A percentile compares a stretch with the other conserved stretches of the same genome.
Conservation (phyloP, 2,329 filamentous ascomycete species). For the Colletotrichum sp. region DNA sequence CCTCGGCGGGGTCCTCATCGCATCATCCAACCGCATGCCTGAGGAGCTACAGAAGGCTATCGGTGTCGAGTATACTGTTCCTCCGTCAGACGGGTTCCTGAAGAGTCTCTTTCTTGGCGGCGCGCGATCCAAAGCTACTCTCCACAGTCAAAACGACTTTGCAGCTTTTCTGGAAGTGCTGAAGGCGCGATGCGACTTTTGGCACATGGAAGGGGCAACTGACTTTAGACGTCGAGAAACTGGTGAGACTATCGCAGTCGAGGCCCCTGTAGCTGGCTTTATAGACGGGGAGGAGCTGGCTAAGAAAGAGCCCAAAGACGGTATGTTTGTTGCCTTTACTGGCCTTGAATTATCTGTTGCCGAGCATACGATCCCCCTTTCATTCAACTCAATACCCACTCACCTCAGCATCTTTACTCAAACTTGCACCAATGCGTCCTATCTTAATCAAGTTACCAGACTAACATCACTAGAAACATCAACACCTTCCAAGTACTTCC, state of each 20-base stretch:
- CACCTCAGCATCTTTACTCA: background rate
- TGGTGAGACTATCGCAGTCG: slow-evolving; percentile 28
- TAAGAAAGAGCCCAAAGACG: background rate
- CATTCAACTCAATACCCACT: background rate
- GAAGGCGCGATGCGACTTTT: slow-evolving; percentile 80
- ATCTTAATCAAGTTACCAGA: background rate
- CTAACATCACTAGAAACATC: background rate
- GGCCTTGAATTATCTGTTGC: background rate
- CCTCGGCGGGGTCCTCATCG: slow-evolving; percentile 79
- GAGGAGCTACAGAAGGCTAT: slow-evolving; percentile 80
- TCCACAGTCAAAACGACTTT: slow-evolving; percentile 71
- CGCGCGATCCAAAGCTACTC: slow-evolving; percentile 46
- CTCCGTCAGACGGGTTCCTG: slow-evolving; percentile 57
- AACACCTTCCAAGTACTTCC: slow-evolving; percentile 11
- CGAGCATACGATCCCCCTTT: background rate
- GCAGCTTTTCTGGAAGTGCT: slow-evolving; percentile 76
- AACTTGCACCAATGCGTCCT: background rate
- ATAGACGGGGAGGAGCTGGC: background rate
- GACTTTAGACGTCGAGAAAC: slow-evolving; percentile 72
- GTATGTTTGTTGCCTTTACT: background rate
- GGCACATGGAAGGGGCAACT: slow-evolving; percentile 78
- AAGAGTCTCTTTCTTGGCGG: slow-evolving; percentile 42
- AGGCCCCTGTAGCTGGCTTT: background rate
- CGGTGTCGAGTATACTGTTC: slow-evolving; percentile 69
- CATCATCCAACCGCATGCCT: slow-evolving; percentile 83